phyloP scores from a whole-genome alignment of 164 flowering plant species.

The Tinospora cordifolia region DNA sequence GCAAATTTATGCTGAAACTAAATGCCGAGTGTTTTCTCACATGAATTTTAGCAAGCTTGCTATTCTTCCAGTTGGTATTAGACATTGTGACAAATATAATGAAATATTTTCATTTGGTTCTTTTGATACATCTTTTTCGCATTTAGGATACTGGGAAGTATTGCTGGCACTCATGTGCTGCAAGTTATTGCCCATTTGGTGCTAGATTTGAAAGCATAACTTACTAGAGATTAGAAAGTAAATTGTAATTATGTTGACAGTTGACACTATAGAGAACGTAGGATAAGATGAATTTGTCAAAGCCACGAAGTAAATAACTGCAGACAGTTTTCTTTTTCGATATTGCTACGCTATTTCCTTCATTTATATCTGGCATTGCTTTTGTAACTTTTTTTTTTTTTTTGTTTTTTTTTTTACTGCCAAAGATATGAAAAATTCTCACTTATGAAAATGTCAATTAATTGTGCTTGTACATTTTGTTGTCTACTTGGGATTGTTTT shows the following conservation, averaged over 20 bases:
- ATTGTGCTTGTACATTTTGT: background rate
- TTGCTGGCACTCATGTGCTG: background rate
- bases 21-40: slow-evolving; percentile 34
- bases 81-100: background rate
- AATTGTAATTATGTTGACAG: too few relatives aligned
- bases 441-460: too few relatives aligned
- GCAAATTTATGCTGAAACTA: slow-evolving; percentile 32
- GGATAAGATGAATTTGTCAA: background rate
- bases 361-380: too few relatives aligned
- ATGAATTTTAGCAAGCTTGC: slow-evolving; percentile 32
- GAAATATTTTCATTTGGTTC: background rate
- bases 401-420: too few relatives aligned
- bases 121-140: background rate
- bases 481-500: background rate
- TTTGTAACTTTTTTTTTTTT: too few relatives aligned
- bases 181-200: too few relatives aligned
- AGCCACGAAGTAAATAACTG: background rate
- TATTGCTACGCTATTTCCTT: background rate
- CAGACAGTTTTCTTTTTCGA: too few relatives aligned
- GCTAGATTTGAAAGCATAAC: background rate
- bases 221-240: too few relatives aligned
- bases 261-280: background rate
- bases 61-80: slow-evolving; percentile 32
- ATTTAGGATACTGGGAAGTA: background rate
- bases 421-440: too few relatives aligned